phyloP scores from a whole-genome alignment of 768 basidiomycete genomes.

The Leccinum broughii region DNA sequence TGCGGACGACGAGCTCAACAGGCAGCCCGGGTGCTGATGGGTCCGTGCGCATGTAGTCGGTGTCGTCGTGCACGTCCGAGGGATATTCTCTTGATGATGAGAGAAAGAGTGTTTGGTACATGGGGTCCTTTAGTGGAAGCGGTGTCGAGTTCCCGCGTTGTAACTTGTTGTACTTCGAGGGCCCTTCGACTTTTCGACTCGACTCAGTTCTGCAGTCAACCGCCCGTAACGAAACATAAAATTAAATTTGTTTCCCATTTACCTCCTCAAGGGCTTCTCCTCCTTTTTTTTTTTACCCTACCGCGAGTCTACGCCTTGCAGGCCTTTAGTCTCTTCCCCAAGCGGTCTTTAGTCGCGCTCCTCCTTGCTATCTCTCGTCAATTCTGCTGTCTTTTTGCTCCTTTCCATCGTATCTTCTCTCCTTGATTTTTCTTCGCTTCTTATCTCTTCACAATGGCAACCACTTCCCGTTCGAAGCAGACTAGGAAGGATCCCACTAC shows the following conservation, averaged over 20 bases:
- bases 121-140: slow-evolving; percentile 27
- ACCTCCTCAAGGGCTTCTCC: slow-evolving; percentile 21
- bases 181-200: slow-evolving; percentile 29
- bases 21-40: neutral
- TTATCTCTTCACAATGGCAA: slow-evolving; percentile 50
- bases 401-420: slow-evolving; percentile 26
- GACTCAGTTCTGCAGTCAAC: slow-evolving; percentile 25
- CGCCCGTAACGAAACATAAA: slow-evolving; percentile 31
- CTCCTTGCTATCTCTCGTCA: slow-evolving; percentile 37
- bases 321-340: slow-evolving; percentile 20
- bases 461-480: slow-evolving; percentile 62
- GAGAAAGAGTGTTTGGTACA: slow-evolving; percentile 1
- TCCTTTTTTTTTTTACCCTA: slow-evolving; percentile 7
- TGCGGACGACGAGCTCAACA: neutral
- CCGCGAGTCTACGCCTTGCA: slow-evolving; percentile 21
- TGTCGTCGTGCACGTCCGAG: slow-evolving; percentile 6
- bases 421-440: slow-evolving; percentile 31
- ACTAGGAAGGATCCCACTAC: slow-evolving; percentile 57
- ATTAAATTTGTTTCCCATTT: slow-evolving; percentile 25
- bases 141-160: slow-evolving; percentile 35
- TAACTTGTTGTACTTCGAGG: slow-evolving; percentile 26
- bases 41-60: neutral
- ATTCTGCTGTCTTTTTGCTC: slow-evolving; percentile 34
- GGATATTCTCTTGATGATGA: neutral
- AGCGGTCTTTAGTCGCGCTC: slow-evolving; percentile 33